A percentile compares a stretch with the other conserved stretches of the same genome.
Evolutionary conservation across 2,329 filamentous ascomycete species (phyloP).

Genomic region (Kalmusia sp.): DNA sequence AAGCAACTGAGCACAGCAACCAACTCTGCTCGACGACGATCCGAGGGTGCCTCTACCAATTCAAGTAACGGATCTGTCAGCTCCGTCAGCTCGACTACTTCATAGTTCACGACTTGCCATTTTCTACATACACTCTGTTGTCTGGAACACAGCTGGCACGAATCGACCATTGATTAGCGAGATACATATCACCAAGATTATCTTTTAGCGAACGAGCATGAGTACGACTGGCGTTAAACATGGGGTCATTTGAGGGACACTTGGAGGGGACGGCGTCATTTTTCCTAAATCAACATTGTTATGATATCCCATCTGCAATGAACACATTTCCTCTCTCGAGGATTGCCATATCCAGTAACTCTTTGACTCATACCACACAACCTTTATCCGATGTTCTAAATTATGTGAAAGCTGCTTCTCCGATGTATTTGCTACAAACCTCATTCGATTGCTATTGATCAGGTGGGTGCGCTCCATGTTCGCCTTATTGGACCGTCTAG

Average conservation of each 20-base stretch:
- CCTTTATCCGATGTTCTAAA: neutral
- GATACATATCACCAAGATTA: neutral
- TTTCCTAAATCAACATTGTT: neutral
- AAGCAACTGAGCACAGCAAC: conserved; percentile 55
- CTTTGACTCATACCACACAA: neutral
- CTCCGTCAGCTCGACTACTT: conserved; percentile 28
- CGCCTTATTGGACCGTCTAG: too few species aligned
- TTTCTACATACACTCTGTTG: neutral
- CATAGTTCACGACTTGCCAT: conserved; percentile 12
- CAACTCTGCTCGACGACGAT: conserved; percentile 53
- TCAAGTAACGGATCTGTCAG: conserved; percentile 16
- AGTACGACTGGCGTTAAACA: neutral
- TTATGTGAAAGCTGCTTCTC: too few species aligned
- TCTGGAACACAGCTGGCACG: neutral
- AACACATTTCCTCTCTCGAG: neutral
- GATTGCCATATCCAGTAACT: neutral
- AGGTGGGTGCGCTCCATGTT: too few species aligned
- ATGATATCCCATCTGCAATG: neutral
- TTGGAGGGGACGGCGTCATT: neutral
- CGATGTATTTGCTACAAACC: too few species aligned
- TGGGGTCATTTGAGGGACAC: neutral
- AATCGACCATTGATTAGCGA: conserved; percentile 1
- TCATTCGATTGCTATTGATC: too few species aligned
- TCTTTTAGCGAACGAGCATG: conserved; percentile 1
- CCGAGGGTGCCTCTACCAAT: conserved; percentile 21